Base-by-base conservation (phyloP, 306 rosid species). In the Vigna radiata region DNA sequence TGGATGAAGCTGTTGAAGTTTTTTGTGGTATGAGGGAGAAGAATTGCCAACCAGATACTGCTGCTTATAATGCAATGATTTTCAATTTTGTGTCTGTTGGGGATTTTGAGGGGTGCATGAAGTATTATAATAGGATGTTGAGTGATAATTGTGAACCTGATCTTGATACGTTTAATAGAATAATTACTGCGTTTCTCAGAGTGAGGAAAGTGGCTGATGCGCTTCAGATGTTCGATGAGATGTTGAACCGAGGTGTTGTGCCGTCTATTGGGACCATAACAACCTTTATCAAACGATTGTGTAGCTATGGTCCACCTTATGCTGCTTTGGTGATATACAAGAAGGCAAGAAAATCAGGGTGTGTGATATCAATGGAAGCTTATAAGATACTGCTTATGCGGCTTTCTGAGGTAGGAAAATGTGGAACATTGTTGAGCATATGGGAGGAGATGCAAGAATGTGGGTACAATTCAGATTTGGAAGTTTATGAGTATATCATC, bases 371-470 rank as follows among this genome's bases (percentile, higher is more conserved):
- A 0, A 25, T 82, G 75, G 84, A 82, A 80, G 91, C 96, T 56
- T 90, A 86, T 75, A 94, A 94, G 88, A 77, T 90, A 70, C 72
- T 94, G 83, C 91, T 94, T 8, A 89, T 89, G 95, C 88, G 95
- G 21, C 96, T 92, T 54, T 87, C 96, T 14, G 80, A 84, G 86
- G 82, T 92, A 82, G 96, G 97, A 9, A 91, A 92, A 77, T 90
- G 96, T 68, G 98, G 98, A 75, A 90, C 87, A 72, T 53, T 92
- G 81, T 85, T 92, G 76, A 74, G 29, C 37, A 78, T 90, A 23
- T 94, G 98, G 98, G 87, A 92, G 60, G 96, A 90, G 62, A 92
- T 94, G 96, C 96, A 90, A 66, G 93, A 84, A 21, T 84, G 90
- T 60, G 96, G 98, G 58, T 87, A 86, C 88, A 83, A 71, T 64